Evolutionary conservation across 2,329 filamentous ascomycete species (phyloP).

Genomic region (Fusarium subglutinans): DNA sequence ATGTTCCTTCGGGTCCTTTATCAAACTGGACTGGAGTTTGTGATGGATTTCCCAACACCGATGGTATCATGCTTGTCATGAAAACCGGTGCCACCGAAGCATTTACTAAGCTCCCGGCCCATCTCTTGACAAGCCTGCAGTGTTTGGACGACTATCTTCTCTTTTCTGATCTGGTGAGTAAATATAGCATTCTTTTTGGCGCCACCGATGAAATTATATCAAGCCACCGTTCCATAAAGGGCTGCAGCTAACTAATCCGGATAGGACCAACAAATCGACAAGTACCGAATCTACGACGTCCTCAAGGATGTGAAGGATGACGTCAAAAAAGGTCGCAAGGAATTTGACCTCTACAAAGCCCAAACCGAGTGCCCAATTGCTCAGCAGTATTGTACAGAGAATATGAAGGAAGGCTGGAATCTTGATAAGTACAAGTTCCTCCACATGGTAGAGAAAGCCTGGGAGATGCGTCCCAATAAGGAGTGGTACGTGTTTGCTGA

Average conservation of each 20-base stretch:
- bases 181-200: neutral
- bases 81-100: slow-evolving; percentile 68
- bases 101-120: slow-evolving; percentile 63
- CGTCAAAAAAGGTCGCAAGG: slow-evolving; percentile 49
- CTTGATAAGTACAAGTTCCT: slow-evolving; percentile 71
- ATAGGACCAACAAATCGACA: slow-evolving; percentile 60
- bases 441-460: slow-evolving; percentile 66
- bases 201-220: slow-evolving; percentile 2
- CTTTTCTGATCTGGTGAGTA: slow-evolving; percentile 63
- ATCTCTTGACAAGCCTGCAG: slow-evolving; percentile 63
- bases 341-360: slow-evolving; percentile 58
- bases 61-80: slow-evolving; percentile 61
- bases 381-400: slow-evolving; percentile 54
- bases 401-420: slow-evolving; percentile 56
- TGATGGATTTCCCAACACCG: slow-evolving; percentile 53
- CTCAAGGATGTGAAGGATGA: slow-evolving; percentile 51
- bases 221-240: neutral
- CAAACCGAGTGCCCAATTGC: slow-evolving; percentile 58
- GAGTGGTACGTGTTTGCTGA: slow-evolving; percentile 71
- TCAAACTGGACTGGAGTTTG: slow-evolving; percentile 43
- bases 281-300: slow-evolving; percentile 54
- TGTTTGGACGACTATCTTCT: slow-evolving; percentile 65
- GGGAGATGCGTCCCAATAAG: slow-evolving; percentile 60
- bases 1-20: slow-evolving; percentile 21
- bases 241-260: slow-evolving; percentile 10